Conservation (phyloP, 2,329 filamentous ascomycete genomes). For the Colletotrichum tofieldiae region DNA sequence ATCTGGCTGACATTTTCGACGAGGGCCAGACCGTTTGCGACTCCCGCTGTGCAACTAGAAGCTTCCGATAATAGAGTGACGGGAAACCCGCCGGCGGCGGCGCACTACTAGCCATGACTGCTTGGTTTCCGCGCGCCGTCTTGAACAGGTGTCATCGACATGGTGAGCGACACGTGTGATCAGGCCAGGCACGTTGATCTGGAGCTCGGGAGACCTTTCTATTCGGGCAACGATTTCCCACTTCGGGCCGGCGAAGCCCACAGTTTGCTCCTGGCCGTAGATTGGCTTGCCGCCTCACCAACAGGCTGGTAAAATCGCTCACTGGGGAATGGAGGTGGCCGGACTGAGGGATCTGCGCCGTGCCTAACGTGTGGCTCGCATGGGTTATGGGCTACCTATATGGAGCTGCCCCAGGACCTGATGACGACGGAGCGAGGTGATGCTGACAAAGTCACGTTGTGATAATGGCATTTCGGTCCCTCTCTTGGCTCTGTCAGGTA, state of each 20-base stretch:
- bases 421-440: not conserved
- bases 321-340: conserved; percentile 6
- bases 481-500: not conserved
- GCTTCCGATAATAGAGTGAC: not conserved
- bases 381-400: not conserved
- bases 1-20: not conserved
- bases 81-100: not conserved
- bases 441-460: too few relatives aligned
- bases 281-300: not conserved
- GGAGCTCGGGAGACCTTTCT: conserved; percentile 16
- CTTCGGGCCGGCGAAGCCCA: conserved; percentile 20
- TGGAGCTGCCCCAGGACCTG: not conserved
- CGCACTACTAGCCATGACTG: not conserved
- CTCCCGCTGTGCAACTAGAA: not conserved
- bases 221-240: conserved; percentile 31
- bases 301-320: conserved; percentile 23
- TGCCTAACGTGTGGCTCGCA: not conserved
- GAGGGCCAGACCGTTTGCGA: not conserved
- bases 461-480: not conserved
- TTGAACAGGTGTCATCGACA: too few relatives aligned
- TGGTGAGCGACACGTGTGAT: conserved; percentile 3
- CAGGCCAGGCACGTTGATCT: conserved; percentile 14
- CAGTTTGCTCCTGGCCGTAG: conserved; percentile 6
- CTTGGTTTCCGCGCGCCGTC: not conserved
- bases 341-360: conserved; percentile 3